These are phyloP conservation scores for Blastocystis sp. DNA, from an alignment of 352 stramenopile genomes.

Conservation along the genomic window DNA sequence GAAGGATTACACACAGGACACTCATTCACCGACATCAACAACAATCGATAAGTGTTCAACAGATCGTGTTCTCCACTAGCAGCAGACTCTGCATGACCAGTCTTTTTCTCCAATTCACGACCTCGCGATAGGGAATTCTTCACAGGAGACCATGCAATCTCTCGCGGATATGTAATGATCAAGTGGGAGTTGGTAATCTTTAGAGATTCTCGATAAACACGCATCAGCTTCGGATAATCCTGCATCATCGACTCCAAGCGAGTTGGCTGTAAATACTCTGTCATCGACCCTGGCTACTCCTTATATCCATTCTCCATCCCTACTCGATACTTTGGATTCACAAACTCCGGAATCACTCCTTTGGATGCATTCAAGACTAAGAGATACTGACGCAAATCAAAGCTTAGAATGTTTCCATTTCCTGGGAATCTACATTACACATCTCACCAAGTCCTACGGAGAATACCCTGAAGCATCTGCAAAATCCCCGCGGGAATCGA, in stretches of 20 bases:
- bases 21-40: neutral
- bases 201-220: neutral
- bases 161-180: neutral
- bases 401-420: slow-evolving; percentile 84
- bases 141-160: neutral
- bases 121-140: neutral
- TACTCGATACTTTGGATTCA: slow-evolving; percentile 82
- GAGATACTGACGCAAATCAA: slow-evolving; percentile 75
- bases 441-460: slow-evolving; percentile 67
- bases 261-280: neutral
- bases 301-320: neutral
- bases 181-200: slow-evolving; percentile 62
- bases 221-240: slow-evolving; percentile 1
- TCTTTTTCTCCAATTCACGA: neutral
- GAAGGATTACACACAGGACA: neutral
- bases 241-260: slow-evolving; percentile 50
- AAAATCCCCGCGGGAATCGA: slow-evolving; percentile 71
- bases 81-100: neutral
- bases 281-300: neutral
- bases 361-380: slow-evolving; percentile 69
- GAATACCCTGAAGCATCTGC: slow-evolving; percentile 73
- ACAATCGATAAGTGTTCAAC: neutral
- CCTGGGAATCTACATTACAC: slow-evolving; percentile 68
- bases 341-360: slow-evolving; percentile 81
- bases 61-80: neutral